Evolutionary conservation across 1,284 basidiomycete genomes (phyloP).

Genomic region (Irpex lacteus): DNA sequence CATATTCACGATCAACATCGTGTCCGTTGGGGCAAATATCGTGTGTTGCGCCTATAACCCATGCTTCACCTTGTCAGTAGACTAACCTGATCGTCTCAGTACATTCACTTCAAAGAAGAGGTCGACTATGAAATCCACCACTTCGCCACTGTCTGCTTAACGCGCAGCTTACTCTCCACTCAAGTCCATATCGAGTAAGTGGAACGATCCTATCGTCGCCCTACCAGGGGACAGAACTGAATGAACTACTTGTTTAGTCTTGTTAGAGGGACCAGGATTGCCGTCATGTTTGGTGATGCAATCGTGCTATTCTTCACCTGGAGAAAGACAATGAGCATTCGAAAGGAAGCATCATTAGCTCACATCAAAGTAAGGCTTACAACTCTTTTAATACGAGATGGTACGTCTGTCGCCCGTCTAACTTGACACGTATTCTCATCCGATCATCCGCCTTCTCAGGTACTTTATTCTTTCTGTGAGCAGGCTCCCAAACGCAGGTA

Average conservation of each 20-base stretch:
- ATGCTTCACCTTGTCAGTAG: not conserved
- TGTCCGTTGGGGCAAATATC: constrained; percentile 1
- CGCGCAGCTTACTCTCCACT: not conserved
- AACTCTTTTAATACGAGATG: not conserved
- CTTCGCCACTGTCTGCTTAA: not conserved
- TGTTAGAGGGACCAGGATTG: not conserved
- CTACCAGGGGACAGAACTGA: too few relatives aligned
- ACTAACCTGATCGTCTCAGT: not conserved
- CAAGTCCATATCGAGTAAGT: not conserved
- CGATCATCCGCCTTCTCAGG: not conserved
- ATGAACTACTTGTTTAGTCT: not conserved
- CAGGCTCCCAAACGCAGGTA: not conserved
- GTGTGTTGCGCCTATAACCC: not conserved
- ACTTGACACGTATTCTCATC: not conserved
- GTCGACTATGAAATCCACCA: not conserved
- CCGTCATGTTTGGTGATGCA: not conserved
- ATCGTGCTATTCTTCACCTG: not conserved
- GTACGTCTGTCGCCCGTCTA: not conserved
- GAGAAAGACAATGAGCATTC: constrained; percentile 1
- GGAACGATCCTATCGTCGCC: too few relatives aligned
- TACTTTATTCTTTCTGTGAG: constrained; percentile 1
- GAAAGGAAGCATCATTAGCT: not conserved
- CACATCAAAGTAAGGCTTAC: not conserved
- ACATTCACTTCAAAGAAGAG: not conserved
- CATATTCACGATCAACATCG: not conserved